Conservation (phyloP, 2,329 filamentous ascomycete genomes). For the Colletotrichum spinosum region DNA sequence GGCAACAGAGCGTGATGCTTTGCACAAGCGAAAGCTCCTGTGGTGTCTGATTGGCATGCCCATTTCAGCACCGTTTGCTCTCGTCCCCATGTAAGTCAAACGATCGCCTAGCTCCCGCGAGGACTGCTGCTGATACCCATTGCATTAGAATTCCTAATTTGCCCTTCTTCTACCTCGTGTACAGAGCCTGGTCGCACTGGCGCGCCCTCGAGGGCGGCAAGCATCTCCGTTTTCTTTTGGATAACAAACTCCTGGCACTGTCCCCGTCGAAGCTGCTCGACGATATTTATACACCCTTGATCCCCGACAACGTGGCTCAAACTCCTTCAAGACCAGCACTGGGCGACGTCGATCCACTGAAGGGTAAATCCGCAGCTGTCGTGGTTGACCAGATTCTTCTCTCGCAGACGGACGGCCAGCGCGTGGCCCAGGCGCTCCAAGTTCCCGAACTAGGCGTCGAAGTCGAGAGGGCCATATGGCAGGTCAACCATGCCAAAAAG, state of each 20-base stretch:
- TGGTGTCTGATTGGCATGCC: conserved; percentile 89
- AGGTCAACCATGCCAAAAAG: conserved; percentile 68
- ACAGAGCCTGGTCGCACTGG: conserved; percentile 93
- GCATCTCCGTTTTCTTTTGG: conserved; percentile 84
- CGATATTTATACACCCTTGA: conserved; percentile 72
- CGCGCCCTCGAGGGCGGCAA: conserved; percentile 85
- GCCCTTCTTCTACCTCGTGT: conserved; percentile 95
- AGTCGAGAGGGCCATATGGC: conserved; percentile 80
- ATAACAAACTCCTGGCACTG: conserved; percentile 76
- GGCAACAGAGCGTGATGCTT: conserved; percentile 81
- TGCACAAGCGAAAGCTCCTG: conserved; percentile 82
- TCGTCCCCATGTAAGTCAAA: conserved; percentile 82
- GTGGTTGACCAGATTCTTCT: conserved; percentile 55
- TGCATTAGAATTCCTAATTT: conserved; percentile 82
- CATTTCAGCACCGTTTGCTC: conserved; percentile 81
- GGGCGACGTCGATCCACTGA: conserved; percentile 40
- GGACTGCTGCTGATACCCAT: conserved; percentile 15
- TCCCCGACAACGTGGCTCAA: conserved; percentile 49
- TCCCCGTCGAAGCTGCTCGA: conserved; percentile 78
- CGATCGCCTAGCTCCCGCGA: not conserved
- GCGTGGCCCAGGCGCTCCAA: conserved; percentile 70
- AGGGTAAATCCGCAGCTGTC: conserved; percentile 36
- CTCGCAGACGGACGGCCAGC: conserved; percentile 64
- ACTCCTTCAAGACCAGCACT: conserved; percentile 41
- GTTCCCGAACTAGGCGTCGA: conserved; percentile 79